Conservation (phyloP, 176 grass and related monocot species). For the Aechmea fasciata region DNA sequence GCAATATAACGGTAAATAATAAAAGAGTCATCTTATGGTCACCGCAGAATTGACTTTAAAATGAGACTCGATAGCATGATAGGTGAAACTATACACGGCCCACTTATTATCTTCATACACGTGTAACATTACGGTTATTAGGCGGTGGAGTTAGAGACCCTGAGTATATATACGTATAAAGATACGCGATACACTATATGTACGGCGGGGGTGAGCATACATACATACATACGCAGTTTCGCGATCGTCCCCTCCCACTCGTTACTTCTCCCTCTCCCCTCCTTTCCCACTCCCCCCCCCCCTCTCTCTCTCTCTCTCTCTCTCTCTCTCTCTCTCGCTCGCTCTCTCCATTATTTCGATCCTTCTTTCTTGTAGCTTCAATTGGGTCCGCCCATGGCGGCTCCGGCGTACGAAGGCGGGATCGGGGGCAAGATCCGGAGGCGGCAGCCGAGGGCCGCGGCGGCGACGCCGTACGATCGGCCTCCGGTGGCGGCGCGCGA, state of each 20-base stretch:
- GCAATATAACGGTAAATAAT: neutral
- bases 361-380: neutral
- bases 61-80: neutral
- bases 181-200: neutral
- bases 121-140: neutral
- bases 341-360: neutral
- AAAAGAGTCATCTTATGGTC: neutral
- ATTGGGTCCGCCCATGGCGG: neutral
- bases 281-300: neutral
- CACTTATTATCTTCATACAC: neutral
- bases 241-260: neutral
- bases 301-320: neutral
- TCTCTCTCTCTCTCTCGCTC: neutral
- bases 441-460: conserved; percentile 18
- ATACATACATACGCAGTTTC: neutral
- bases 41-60: neutral
- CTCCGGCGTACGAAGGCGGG: conserved; percentile 11
- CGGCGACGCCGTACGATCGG: conserved; percentile 56
- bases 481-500: conserved; percentile 33
- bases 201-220: neutral
- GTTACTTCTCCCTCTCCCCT: neutral
- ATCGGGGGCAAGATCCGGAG: conserved; percentile 78
- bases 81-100: neutral
- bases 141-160: neutral
- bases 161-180: neutral